These are phyloP conservation scores for Pyrenochaeta sp. DNA, from an alignment of 2,329 filamentous ascomycete genomes.

Conservation along the genomic window DNA sequence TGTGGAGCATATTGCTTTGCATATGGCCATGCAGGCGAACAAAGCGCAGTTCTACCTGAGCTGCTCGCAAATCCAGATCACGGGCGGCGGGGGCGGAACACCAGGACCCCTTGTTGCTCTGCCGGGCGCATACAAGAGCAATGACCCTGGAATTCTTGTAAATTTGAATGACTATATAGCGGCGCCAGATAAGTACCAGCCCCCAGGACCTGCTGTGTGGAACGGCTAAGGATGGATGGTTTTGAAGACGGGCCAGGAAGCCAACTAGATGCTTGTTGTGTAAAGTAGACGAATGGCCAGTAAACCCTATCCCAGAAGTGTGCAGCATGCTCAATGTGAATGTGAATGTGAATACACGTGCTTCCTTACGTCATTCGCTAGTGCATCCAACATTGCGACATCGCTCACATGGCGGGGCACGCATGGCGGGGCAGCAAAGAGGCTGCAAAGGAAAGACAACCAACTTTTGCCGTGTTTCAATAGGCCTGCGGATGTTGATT, in stretches of 20 bases:
- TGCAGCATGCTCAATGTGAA: too few relatives aligned
- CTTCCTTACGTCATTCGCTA: constrained; percentile 18
- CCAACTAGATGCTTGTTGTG: too few relatives aligned
- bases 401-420: constrained; percentile 13
- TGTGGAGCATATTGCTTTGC: constrained; percentile 51
- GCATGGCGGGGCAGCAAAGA: constrained; percentile 24
- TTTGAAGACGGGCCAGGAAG: background rate
- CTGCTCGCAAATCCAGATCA: constrained; percentile 55
- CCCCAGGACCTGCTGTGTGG: constrained; percentile 37
- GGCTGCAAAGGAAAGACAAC: constrained; percentile 3
- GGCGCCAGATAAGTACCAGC: constrained; percentile 27
- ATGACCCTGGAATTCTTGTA: constrained; percentile 37
- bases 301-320: too few relatives aligned
- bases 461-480: background rate
- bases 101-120: constrained; percentile 42
- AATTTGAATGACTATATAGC: constrained; percentile 26
- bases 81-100: constrained; percentile 50
- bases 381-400: constrained; percentile 21
- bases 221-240: constrained; percentile 10
- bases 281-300: too few relatives aligned
- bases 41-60: constrained; percentile 51
- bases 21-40: constrained; percentile 42
- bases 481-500: background rate
- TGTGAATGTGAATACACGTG: background rate
- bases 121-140: constrained; percentile 37